phyloP scores from a whole-genome alignment of 441 rosid species.

The Gossypium laxum region DNA sequence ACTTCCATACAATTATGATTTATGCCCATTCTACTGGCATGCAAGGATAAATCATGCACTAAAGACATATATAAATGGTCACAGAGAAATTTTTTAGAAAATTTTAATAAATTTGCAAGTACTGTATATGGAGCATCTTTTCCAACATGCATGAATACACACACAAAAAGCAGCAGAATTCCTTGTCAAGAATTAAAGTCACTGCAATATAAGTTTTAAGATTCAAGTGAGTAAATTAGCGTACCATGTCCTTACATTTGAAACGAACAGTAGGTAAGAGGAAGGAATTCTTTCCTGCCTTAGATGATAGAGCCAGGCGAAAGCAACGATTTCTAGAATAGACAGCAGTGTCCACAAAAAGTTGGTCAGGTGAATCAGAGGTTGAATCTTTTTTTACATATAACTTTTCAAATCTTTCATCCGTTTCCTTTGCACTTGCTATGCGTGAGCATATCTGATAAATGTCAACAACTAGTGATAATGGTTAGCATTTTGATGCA shows the following conservation, averaged over 20 bases:
- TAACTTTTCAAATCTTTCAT: conserved; percentile 40
- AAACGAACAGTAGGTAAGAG: conserved; percentile 80
- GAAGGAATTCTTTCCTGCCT: conserved; percentile 75
- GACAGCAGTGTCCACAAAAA: conserved; percentile 82
- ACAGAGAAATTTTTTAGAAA: not conserved
- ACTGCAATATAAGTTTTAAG: conserved; percentile 4
- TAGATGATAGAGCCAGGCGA: conserved; percentile 76
- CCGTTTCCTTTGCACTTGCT: conserved; percentile 37
- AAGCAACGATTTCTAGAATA: conserved; percentile 91
- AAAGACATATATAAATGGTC: not conserved
- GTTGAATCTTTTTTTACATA: conserved; percentile 63
- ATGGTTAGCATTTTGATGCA: conserved; percentile 7
- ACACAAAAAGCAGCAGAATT: not conserved
- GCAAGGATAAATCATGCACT: not conserved
- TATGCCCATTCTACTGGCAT: not conserved
- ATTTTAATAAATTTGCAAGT: not conserved
- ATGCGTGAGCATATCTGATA: conserved; percentile 68
- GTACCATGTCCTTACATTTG: conserved; percentile 72
- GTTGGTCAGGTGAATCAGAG: conserved; percentile 37
- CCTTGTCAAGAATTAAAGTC: not conserved
- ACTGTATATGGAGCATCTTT: not conserved
- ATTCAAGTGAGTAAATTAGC: conserved; percentile 17
- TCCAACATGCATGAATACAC: not conserved
- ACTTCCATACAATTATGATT: not conserved
- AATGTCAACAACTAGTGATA: conserved; percentile 14